Percentiles rank a stretch among this genome's conserved stretches.
Evolutionary conservation across 2,329 filamentous ascomycete species (phyloP).

Genomic region (Xylariaceae sp.): DNA sequence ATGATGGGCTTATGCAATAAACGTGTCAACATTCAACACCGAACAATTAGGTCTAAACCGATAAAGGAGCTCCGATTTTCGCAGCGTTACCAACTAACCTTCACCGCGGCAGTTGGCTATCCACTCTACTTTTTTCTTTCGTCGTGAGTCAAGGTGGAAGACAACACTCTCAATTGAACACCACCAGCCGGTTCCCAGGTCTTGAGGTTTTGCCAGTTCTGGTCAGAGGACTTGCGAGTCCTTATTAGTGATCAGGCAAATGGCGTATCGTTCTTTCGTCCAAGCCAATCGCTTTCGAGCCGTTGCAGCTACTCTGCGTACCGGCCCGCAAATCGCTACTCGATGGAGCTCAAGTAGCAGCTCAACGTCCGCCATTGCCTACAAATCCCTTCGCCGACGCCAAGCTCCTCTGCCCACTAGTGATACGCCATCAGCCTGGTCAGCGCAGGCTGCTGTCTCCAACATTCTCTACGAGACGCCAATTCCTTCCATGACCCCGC

Average conservation of each 20-base stretch:
- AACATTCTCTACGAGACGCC: constrained; percentile 99
- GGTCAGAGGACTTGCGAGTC: constrained; percentile 35
- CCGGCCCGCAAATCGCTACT: constrained; percentile 29
- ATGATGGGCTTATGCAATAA: background rate
- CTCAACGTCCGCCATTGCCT: constrained; percentile 92
- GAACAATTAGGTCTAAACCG: constrained; percentile 2
- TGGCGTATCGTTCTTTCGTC: constrained; percentile 40
- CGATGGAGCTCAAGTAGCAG: constrained; percentile 59
- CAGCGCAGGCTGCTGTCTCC: constrained; percentile 92
- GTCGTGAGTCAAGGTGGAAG: constrained; percentile 31
- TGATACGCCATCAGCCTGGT: constrained; percentile 78
- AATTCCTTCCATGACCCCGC: constrained; percentile 77
- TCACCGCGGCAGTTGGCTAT: constrained; percentile 9
- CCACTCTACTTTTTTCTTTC: constrained; percentile 11
- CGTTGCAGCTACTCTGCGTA: constrained; percentile 29
- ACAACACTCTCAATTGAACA: constrained; percentile 33
- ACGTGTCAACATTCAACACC: background rate
- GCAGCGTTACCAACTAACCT: constrained; percentile 23
- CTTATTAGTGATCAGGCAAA: constrained; percentile 37
- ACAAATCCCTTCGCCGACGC: constrained; percentile 94
- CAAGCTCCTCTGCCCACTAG: constrained; percentile 83
- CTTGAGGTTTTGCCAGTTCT: constrained; percentile 35
- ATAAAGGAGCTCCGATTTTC: constrained; percentile 32
- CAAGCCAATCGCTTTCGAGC: constrained; percentile 37
- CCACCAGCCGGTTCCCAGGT: constrained; percentile 16